Base-by-base conservation (phyloP, 768 basidiomycete genomes). In the Galerina sulciceps region DNA sequence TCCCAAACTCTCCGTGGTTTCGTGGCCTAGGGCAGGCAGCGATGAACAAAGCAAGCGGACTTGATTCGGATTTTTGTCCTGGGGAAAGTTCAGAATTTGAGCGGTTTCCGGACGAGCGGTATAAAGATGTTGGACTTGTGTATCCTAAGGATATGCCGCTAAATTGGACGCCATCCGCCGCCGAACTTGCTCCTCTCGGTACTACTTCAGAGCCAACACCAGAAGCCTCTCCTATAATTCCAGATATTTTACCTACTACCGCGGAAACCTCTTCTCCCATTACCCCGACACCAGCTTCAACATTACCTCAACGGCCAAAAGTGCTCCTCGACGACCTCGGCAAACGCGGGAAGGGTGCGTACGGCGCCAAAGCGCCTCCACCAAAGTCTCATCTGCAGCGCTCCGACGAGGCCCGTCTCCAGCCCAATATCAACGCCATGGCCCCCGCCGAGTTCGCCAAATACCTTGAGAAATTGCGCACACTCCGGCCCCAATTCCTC, bases 391-490 rank as follows among this genome's bases (percentile, higher is more conserved):
- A 3, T 34, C 52, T 17, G 10, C 23, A 18, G 17, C 8, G n/a
- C 5, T 14, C 44, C 10, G 34, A 46, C 23, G 40, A 31, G 23
- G 6, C 47, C 26, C 18, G 54, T 36, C 59, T 68, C 10, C 73
- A 74, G 47, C 67, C 67, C 35, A 91, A 90, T 66, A 72, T 88
- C 62, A 67, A 82, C 20, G 77, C 81, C 36, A 93, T 93, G 90
- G 71, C 79, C 13, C 77, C 77, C 6, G 68, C 67, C 41, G 68
- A 76, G 4, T 93, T 93, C 77, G 64, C 76, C 55, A 61, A 78
- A 38, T 85, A 75, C 59, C 46, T 51, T 8, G 37, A 51, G 22
- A 40, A 38, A 14, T 2, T 51, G 34, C 49, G 49, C 14, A 18
- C 20, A 17, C 15, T 51, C 20, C 18, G 49, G 20, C 49, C 68